Evolutionary conservation across 768 basidiomycete genomes (phyloP), one percentile per base, ranked within the genome.

Genomic region (Rhizopogon vesiculosus): DNA sequence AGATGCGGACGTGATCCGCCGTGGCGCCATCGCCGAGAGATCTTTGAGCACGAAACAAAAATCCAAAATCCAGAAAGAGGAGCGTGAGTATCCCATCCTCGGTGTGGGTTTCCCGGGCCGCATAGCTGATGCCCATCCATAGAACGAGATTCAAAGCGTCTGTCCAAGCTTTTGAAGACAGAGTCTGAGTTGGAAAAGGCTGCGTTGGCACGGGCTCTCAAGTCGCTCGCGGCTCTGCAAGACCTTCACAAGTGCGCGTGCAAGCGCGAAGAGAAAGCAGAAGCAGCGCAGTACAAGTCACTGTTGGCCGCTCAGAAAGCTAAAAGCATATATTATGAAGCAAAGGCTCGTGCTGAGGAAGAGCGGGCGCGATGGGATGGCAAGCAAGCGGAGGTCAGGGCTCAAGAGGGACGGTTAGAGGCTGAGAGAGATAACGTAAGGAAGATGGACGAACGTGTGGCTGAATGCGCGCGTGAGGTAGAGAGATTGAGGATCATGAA

Each of bases 381-480:
- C 0, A 76, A 79, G 5, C 69, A 78, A 59, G 77, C 77, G 0
- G 77, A 81, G 50, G 67, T 85, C 19, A 69, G 61, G 7, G 70
- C 78, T 0, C 75, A 79, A 53, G 73, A 74, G 19, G 79, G 81
- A 55, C 67, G 74, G 3, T 66, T 89, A 25, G 80, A 83, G 25
- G 72, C 73, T 1, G 71, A 79, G 18, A 76, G 79, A 43, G 74
- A 77, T 25, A 81, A 79, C 7, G 83, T 85, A 3, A 74, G 66
- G 51, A 78, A 84, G 51, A 77, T 81, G 22, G 88, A 86, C 1
- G 76, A 81, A 50, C 79, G 78, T 61, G 72, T 91, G 52, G 78
- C 83, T 50, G 84, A 84, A 53, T 91, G 91, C 75, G 78, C 79
- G n/a, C 77, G 80, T 53, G 87, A 91, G 62, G 78, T 93, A 2